These are phyloP conservation scores for Fusarium sacchari DNA, from an alignment of 2,329 filamentous ascomycete genomes.

Conservation along the genomic window DNA sequence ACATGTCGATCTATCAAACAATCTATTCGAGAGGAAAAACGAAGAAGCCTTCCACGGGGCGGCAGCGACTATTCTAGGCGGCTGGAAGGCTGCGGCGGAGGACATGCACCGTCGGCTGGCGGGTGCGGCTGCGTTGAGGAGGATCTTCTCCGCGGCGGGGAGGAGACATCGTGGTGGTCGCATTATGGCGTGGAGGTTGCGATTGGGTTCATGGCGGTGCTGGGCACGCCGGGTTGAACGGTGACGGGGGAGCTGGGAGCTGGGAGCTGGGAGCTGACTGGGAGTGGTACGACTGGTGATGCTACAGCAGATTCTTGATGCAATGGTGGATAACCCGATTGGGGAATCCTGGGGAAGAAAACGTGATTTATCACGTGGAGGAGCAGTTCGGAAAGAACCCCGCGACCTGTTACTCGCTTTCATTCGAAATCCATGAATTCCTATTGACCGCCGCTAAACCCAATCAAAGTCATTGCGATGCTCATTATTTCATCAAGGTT, in stretches of 20 bases:
- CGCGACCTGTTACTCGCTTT: not conserved
- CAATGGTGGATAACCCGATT: conserved; percentile 26
- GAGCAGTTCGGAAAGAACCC: not conserved
- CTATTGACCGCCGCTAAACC: conserved; percentile 24
- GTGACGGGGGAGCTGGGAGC: conserved; percentile 2
- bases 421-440: conserved; percentile 12
- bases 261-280: conserved; percentile 8
- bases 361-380: conserved; percentile 41
- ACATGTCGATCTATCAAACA: conserved; percentile 51
- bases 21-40: conserved; percentile 52
- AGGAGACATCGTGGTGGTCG: conserved; percentile 48
- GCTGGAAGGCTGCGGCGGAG: conserved; percentile 40
- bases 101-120: conserved; percentile 46
- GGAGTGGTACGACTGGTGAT: conserved; percentile 40
- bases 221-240: conserved; percentile 22
- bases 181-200: conserved; percentile 46
- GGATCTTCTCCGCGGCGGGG: conserved; percentile 46
- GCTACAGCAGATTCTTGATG: conserved; percentile 30
- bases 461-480: not conserved
- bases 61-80: conserved; percentile 36
- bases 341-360: conserved; percentile 33
- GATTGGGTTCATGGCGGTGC: conserved; percentile 43
- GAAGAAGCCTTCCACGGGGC: conserved; percentile 28
- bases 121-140: conserved; percentile 35
- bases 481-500: not conserved